Evolutionary conservation across 1,284 basidiomycete genomes (phyloP).

Genomic region (Sporisorium graminicola): DNA sequence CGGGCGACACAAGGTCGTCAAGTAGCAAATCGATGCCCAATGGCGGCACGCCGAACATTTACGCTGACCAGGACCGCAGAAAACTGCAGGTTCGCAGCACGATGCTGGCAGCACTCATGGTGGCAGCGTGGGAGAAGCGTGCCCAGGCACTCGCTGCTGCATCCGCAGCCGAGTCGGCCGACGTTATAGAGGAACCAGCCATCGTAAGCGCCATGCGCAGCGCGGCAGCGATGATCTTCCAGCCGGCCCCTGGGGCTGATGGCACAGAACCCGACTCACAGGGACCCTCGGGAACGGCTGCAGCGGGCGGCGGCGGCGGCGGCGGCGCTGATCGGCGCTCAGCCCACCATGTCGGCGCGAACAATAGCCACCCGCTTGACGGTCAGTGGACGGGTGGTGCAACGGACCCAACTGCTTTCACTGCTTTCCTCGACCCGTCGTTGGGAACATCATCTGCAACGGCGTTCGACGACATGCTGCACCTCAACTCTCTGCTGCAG

Average conservation of each 20-base stretch:
- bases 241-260: not conserved
- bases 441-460: not conserved
- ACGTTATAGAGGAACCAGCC: conserved; percentile 1
- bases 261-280: not conserved
- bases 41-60: not conserved
- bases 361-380: not conserved
- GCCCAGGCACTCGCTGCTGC: conserved; percentile 6
- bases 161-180: not conserved
- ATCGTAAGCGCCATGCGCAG: conserved; percentile 21
- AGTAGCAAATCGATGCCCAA: too few species aligned
- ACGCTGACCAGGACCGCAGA: not conserved
- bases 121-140: conserved; percentile 30
- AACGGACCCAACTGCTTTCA: not conserved
- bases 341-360: not conserved
- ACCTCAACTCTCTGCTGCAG: conserved; percentile 23
- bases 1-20: not conserved
- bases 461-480: conserved; percentile 11
- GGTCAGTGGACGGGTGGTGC: not conserved
- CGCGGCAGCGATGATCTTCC: not conserved
- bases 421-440: not conserved
- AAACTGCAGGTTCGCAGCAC: conserved; percentile 15
- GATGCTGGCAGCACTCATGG: conserved; percentile 20
- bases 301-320: too few species aligned
- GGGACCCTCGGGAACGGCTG: not conserved
- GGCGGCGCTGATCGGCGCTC: not conserved